phyloP scores from a whole-genome alignment of 805 yeast species.

The Brettanomyces nanus region DNA sequence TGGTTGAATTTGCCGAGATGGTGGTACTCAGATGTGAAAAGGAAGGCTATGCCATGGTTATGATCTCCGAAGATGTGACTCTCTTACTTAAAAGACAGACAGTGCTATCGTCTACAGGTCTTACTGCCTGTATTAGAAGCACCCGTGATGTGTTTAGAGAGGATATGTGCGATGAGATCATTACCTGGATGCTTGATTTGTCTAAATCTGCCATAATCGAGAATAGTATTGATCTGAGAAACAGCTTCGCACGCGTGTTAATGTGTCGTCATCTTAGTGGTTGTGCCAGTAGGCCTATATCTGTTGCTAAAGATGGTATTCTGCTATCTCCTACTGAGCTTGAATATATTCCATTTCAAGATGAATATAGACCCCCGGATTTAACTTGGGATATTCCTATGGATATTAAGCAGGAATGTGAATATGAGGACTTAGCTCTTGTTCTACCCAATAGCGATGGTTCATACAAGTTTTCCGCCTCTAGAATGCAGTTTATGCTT shows the following conservation, averaged over 20 bases:
- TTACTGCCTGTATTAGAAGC: conserved; percentile 57
- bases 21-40: conserved; percentile 54
- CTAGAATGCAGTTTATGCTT: conserved; percentile 50
- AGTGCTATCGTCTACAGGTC: conserved; percentile 53
- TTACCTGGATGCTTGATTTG: conserved; percentile 57
- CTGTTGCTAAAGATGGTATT: conserved; percentile 24
- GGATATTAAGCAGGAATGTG: conserved; percentile 37
- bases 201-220: conserved; percentile 46
- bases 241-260: conserved; percentile 48
- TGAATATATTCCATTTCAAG: conserved; percentile 12
- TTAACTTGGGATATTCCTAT: conserved; percentile 39
- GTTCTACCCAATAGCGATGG: not conserved
- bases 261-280: conserved; percentile 59
- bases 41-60: conserved; percentile 63
- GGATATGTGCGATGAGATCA: conserved; percentile 67
- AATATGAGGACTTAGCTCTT: conserved; percentile 23
- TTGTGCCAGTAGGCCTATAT: conserved; percentile 13
- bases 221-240: conserved; percentile 37
- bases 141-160: conserved; percentile 69
- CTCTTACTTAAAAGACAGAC: conserved; percentile 46
- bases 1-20: conserved; percentile 61
- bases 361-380: conserved; percentile 21
- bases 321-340: conserved; percentile 14
- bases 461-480: conserved; percentile 27
- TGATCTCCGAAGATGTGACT: conserved; percentile 44